Percentiles rank a stretch among this genome's conserved stretches.
Evolutionary conservation across 2,329 filamentous ascomycete species (phyloP).

Genomic region (Aspergillus hortae): DNA sequence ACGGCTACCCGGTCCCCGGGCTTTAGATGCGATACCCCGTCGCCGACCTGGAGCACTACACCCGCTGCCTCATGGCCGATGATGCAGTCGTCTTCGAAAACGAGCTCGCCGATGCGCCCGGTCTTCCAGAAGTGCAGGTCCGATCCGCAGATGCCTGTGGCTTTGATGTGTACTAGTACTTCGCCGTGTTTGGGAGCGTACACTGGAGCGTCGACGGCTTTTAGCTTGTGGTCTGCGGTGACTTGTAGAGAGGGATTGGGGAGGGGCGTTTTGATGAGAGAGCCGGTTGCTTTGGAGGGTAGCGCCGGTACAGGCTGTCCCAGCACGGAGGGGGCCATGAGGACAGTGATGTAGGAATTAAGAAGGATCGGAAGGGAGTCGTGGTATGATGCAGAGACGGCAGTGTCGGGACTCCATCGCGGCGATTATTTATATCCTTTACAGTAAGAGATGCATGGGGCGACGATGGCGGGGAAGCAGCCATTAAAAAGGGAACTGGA

Average conservation of each 20-base stretch:
- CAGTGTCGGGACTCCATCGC: not conserved
- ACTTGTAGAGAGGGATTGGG: constrained; percentile 58
- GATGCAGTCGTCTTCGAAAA: constrained; percentile 62
- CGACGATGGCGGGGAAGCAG: not conserved
- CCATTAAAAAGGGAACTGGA: not conserved
- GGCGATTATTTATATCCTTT: not conserved
- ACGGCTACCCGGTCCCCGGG: constrained; percentile 63
- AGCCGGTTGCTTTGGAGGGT: not conserved
- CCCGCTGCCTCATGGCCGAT: constrained; percentile 65
- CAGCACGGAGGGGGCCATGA: not conserved
- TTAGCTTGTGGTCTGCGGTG: constrained; percentile 58
- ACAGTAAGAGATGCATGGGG: not conserved
- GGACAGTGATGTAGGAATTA: not conserved
- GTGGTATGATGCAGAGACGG: not conserved
- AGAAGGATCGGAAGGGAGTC: not conserved
- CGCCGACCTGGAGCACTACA: constrained; percentile 55
- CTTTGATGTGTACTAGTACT: constrained; percentile 59
- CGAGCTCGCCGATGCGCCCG: constrained; percentile 60
- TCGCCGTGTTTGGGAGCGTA: constrained; percentile 53
- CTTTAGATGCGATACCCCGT: constrained; percentile 52
- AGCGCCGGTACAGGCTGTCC: not conserved
- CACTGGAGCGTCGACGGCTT: constrained; percentile 56
- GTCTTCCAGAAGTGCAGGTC: constrained; percentile 68
- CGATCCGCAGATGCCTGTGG: constrained; percentile 64
- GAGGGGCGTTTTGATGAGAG: not conserved